Evolutionary conservation across 2,329 filamentous ascomycete species (phyloP).

Genomic region (Cytospora piceae): DNA sequence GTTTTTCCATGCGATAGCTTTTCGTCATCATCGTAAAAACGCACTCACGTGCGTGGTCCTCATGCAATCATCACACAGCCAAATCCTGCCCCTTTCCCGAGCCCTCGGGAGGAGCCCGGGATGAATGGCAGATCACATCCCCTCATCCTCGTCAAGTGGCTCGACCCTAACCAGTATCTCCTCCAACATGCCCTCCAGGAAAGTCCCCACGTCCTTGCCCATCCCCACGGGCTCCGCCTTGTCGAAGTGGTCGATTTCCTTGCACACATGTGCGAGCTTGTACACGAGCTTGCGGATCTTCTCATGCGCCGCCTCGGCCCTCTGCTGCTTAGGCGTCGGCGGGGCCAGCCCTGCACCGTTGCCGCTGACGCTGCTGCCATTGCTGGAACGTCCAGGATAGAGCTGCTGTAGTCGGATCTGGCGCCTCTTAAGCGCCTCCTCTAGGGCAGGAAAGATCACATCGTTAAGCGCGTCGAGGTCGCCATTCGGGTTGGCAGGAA

Average conservation of each 20-base stretch:
- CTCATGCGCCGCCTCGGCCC: conserved; percentile 75
- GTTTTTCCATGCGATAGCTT: not conserved
- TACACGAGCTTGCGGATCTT: conserved; percentile 79
- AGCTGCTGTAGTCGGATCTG: conserved; percentile 62
- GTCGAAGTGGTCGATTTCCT: conserved; percentile 89
- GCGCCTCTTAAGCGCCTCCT: conserved; percentile 85
- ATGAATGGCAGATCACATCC: conserved; percentile 36
- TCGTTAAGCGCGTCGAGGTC: conserved; percentile 87
- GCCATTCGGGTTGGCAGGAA: conserved; percentile 61
- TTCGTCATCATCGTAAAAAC: not conserved
- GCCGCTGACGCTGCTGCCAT: conserved; percentile 55
- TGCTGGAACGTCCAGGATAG: conserved; percentile 41
- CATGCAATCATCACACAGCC: not conserved
- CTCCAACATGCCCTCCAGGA: conserved; percentile 89
- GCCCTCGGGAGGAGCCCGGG: not conserved
- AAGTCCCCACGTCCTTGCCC: conserved; percentile 86
- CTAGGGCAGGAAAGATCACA: conserved; percentile 90
- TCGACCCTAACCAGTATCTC: conserved; percentile 93
- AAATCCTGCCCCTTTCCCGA: not conserved
- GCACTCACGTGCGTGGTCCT: not conserved
- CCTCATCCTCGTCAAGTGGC: conserved; percentile 75
- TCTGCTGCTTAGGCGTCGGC: conserved; percentile 66
- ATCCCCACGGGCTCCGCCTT: conserved; percentile 87
- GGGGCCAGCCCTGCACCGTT: conserved; percentile 39
- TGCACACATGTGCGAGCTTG: conserved; percentile 81